A percentile compares a stretch with the other conserved stretches of the same genome.
Conservation (phyloP, 495 filamentous ascomycete genomes). For the Rhypophila decipiens region DNA sequence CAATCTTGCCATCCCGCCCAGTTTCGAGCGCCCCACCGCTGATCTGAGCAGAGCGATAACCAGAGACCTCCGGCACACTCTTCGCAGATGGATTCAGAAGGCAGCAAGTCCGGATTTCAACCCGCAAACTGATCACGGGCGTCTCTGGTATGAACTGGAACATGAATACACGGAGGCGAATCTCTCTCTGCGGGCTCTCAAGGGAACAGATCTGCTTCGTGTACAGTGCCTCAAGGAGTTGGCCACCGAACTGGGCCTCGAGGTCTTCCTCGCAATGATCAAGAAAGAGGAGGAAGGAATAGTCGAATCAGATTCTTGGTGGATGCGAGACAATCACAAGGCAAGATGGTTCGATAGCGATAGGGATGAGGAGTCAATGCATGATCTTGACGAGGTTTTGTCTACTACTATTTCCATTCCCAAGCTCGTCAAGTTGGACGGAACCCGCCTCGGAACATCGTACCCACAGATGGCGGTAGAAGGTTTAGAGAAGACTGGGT, state of each 20-base stretch:
- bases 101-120: neutral
- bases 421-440: too few species aligned
- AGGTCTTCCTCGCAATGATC: constrained; percentile 31
- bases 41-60: neutral
- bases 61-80: constrained; percentile 9
- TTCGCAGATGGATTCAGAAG: constrained; percentile 18
- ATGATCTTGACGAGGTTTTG: too few species aligned
- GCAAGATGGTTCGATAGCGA: too few species aligned
- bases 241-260: constrained; percentile 26
- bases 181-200: constrained; percentile 31
- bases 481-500: too few species aligned
- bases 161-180: constrained; percentile 44
- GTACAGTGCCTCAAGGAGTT: constrained; percentile 23
- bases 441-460: too few species aligned
- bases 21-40: constrained; percentile 6
- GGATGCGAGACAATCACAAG: too few species aligned
- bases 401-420: too few species aligned
- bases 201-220: constrained; percentile 30
- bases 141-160: constrained; percentile 35
- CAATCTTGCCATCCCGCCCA: constrained; percentile 37
- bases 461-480: too few species aligned
- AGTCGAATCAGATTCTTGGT: too few species aligned
- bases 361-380: too few species aligned
- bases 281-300: constrained; percentile 21
- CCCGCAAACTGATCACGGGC: neutral